A percentile compares a stretch with the other conserved stretches of the same genome.
These are phyloP conservation scores for Chaetomiaceae sp. DNA, from an alignment of 2,329 filamentous ascomycete genomes.

Conservation along the genomic window DNA sequence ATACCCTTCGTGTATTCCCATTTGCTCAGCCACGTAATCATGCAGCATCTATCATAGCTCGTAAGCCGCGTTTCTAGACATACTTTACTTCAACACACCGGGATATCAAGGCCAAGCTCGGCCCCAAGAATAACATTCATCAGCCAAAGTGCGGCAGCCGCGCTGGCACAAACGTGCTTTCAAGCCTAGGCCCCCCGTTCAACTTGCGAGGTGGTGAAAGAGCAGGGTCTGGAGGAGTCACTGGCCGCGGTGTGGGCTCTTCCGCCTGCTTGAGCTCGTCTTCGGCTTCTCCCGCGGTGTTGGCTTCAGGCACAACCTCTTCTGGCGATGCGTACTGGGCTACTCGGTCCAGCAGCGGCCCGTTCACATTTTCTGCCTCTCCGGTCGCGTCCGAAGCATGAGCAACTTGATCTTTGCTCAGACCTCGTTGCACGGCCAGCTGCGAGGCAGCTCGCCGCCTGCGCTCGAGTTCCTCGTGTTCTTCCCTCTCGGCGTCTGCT, in stretches of 20 bases:
- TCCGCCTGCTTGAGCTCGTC: conserved; percentile 10
- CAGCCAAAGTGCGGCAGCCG: conserved; percentile 51
- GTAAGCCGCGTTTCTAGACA: background rate
- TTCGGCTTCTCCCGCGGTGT: background rate
- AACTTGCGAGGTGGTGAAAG: conserved; percentile 3
- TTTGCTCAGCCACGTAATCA: background rate
- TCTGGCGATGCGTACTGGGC: background rate
- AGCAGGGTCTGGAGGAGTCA: background rate
- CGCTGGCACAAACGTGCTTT: conserved; percentile 47
- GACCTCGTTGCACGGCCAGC: conserved; percentile 45
- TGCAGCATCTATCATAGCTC: conserved; percentile 6
- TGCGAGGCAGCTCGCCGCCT: conserved; percentile 47
- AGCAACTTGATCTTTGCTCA: conserved; percentile 33
- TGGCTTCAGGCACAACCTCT: background rate
- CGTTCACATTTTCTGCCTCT: conserved; percentile 29
- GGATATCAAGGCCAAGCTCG: background rate
- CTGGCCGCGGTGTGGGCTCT: conserved; percentile 9
- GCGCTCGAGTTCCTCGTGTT: conserved; percentile 47
- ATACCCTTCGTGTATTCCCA: background rate
- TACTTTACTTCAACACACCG: background rate
- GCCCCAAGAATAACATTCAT: background rate
- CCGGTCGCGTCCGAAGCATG: conserved; percentile 30
- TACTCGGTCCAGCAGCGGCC: conserved; percentile 17
- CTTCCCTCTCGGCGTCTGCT: conserved; percentile 42
- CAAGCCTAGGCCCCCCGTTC: conserved; percentile 9